Percentiles rank a stretch among this genome's conserved stretches.
Conservation (phyloP, 2,329 filamentous ascomycete genomes). For the Eurotiales sp. region DNA sequence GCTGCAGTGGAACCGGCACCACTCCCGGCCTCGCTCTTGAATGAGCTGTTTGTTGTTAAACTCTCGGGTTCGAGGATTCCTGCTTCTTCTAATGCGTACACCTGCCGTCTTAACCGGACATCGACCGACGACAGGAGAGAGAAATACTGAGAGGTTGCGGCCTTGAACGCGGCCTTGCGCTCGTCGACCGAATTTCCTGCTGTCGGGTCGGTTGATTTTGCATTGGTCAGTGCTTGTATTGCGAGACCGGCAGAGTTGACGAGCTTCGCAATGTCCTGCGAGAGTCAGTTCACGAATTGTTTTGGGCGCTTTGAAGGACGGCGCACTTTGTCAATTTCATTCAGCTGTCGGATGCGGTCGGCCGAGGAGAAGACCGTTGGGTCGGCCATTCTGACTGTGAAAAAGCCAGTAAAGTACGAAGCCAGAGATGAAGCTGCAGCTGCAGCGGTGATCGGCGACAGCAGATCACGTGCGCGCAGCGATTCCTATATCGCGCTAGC, state of each 20-base stretch:
- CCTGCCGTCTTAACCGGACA: slow-evolving; percentile 69
- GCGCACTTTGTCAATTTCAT: slow-evolving; percentile 67
- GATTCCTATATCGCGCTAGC: slow-evolving; percentile 2
- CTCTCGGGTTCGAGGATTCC: slow-evolving; percentile 60
- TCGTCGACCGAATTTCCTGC: slow-evolving; percentile 48
- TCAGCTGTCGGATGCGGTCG: slow-evolving; percentile 76
- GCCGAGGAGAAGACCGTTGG: slow-evolving; percentile 63
- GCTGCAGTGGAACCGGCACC: neutral
- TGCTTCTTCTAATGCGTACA: slow-evolving; percentile 77
- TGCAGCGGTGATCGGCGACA: too few species aligned
- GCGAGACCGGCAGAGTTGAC: slow-evolving; percentile 59
- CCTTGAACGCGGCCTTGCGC: slow-evolving; percentile 58
- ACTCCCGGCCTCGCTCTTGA: slow-evolving; percentile 5
- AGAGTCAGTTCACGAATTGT: neutral
- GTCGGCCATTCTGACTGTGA: slow-evolving; percentile 17
- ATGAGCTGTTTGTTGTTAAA: slow-evolving; percentile 22
- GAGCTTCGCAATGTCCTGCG: slow-evolving; percentile 50
- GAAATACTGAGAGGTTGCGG: slow-evolving; percentile 60
- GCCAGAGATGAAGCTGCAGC: too few species aligned
- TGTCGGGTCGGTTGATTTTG: slow-evolving; percentile 30
- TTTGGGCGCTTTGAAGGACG: neutral
- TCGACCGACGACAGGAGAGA: slow-evolving; percentile 69
- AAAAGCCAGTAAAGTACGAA: too few species aligned
- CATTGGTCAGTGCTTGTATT: slow-evolving; percentile 60
- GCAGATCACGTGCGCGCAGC: slow-evolving; percentile 15